Evolutionary conservation across 2,329 filamentous ascomycete genomes (phyloP).

Genomic region (Fusarium mangiferae): DNA sequence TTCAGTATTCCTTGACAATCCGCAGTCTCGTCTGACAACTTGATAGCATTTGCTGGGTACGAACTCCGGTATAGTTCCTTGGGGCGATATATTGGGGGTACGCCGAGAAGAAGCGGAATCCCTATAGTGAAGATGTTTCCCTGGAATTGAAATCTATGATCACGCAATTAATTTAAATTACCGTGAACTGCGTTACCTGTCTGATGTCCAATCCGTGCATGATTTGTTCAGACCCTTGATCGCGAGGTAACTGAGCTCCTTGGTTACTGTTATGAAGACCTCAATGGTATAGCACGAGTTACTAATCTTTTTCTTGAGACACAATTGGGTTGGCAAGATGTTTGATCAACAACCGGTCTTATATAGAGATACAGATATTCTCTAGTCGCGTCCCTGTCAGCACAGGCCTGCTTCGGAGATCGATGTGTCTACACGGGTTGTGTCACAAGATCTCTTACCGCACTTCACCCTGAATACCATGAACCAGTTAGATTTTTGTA

Average conservation of each 20-base stretch:
- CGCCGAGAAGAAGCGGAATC: not conserved
- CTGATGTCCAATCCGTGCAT: fast-evolving
- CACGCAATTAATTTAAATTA: fast-evolving
- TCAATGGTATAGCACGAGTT: not conserved
- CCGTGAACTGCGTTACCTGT: not conserved
- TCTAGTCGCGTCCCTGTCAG: not conserved
- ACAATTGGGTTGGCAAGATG: not conserved
- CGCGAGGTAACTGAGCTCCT: not conserved
- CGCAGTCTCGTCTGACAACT: not conserved
- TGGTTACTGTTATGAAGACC: not conserved
- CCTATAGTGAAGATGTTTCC: not conserved
- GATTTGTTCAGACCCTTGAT: not conserved
- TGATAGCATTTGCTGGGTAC: not conserved
- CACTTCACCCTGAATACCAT: not conserved
- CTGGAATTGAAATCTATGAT: not conserved
- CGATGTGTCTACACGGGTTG: not conserved
- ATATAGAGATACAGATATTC: fast-evolving
- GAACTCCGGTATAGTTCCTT: not conserved
- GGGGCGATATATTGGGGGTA: not conserved
- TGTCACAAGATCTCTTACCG: not conserved
- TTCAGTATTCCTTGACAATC: not conserved
- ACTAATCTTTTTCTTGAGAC: not conserved
- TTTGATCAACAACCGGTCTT: not conserved
- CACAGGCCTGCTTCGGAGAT: not conserved
- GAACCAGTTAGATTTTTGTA: not conserved